Percentiles rank a stretch among this genome's conserved stretches.
These are phyloP conservation scores for Vigna trinervia DNA, from an alignment of 306 rosid genomes.

Conservation along the genomic window DNA sequence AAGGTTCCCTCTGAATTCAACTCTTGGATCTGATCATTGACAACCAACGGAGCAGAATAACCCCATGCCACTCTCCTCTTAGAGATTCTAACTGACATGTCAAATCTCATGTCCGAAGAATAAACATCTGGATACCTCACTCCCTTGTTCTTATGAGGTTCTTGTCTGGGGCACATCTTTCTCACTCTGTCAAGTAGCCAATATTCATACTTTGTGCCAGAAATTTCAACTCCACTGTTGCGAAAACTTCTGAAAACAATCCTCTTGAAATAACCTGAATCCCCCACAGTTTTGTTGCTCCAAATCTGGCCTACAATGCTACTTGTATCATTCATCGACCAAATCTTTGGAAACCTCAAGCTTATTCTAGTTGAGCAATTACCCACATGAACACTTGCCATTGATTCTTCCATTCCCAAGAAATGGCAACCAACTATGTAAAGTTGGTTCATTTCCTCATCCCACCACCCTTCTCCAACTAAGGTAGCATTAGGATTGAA, in stretches of 20 bases:
- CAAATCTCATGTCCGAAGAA: slow-evolving; percentile 49
- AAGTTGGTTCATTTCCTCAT: slow-evolving; percentile 45
- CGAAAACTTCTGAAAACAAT: slow-evolving; percentile 22
- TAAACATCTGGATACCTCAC: slow-evolving; percentile 8
- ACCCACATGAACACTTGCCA: slow-evolving; percentile 46
- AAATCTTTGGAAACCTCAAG: slow-evolving; percentile 46
- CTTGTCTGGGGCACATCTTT: slow-evolving; percentile 39
- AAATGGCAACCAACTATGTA: slow-evolving; percentile 51
- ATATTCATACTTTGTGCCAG: slow-evolving; percentile 39
- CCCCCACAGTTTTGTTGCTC: slow-evolving; percentile 22
- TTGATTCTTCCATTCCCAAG: slow-evolving; percentile 42
- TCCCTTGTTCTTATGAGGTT: not conserved
- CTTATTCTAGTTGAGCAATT: slow-evolving; percentile 60
- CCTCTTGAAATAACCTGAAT: slow-evolving; percentile 43
- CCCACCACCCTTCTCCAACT: slow-evolving; percentile 64
- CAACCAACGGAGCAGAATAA: slow-evolving; percentile 38
- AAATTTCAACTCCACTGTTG: not conserved
- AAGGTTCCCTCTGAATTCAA: not conserved
- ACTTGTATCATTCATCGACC: slow-evolving; percentile 49
- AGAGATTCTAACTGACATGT: slow-evolving; percentile 31
- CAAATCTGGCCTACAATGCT: slow-evolving; percentile 24
- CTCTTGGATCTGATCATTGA: slow-evolving; percentile 23
- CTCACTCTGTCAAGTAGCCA: slow-evolving; percentile 37
- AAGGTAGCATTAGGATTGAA: slow-evolving; percentile 49
- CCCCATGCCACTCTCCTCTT: slow-evolving; percentile 30